A percentile compares a stretch with the other conserved stretches of the same genome.
phyloP scores from a whole-genome alignment of 257 asterid genomes.

The Solanum arcanum region DNA sequence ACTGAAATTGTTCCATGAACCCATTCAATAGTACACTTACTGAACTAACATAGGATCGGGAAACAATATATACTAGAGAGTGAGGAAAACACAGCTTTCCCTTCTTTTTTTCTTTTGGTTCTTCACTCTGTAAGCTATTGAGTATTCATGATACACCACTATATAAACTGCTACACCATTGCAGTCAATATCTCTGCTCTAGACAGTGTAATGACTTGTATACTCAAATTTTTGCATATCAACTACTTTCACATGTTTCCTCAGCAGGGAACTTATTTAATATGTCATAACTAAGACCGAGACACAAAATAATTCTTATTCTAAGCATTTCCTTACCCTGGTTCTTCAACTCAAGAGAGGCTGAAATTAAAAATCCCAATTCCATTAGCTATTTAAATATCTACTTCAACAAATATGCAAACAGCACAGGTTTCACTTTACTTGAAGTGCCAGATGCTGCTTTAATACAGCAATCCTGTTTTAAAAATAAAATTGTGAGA shows the following conservation, averaged over 20 bases:
- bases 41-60: background rate
- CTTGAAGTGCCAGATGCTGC: background rate
- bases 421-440: background rate
- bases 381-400: background rate
- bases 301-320: background rate
- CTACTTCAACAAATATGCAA: background rate
- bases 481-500: background rate
- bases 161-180: background rate
- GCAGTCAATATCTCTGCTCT: background rate
- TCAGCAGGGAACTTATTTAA: background rate
- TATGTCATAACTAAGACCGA: background rate
- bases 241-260: background rate
- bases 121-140: background rate
- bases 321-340: background rate
- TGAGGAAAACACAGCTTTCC: background rate
- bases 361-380: background rate
- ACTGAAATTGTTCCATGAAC: background rate
- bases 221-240: background rate
- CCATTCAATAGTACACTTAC: background rate
- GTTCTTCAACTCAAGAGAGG: background rate
- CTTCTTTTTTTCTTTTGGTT: background rate
- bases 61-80: background rate
- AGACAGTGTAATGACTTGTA: background rate
- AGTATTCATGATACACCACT: background rate
- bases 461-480: background rate